A percentile compares a stretch with the other conserved stretches of the same genome.
Conservation (phyloP, 441 rosid genomes). For the Syzygium malaccense region DNA sequence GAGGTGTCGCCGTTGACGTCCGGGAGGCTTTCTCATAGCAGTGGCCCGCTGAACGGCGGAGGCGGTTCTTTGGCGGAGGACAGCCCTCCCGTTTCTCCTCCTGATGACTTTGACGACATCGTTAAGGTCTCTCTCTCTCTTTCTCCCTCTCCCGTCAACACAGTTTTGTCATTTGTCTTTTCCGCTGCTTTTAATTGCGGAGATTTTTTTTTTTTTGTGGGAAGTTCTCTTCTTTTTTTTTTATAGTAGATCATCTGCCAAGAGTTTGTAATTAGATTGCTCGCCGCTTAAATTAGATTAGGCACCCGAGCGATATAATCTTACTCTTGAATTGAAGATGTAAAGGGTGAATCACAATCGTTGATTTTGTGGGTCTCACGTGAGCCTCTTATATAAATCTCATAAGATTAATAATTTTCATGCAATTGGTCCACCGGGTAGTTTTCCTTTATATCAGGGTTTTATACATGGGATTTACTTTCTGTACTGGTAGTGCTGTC, state of each 20-base stretch:
- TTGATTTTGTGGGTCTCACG: not conserved
- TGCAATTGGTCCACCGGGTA: not conserved
- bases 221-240: not conserved
- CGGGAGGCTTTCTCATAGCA: constrained; percentile 91
- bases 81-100: constrained; percentile 76
- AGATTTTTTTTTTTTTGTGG: not conserved
- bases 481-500: not conserved
- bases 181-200: constrained; percentile 6
- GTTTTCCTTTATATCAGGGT: not conserved
- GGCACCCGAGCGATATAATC: not conserved
- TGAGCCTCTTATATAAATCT: not conserved
- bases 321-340: not conserved
- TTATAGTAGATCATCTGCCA: not conserved
- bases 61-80: constrained; percentile 45
- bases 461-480: not conserved
- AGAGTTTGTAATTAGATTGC: not conserved
- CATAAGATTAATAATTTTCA: not conserved
- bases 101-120: constrained; percentile 82
- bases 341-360: not conserved
- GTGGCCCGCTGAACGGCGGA: constrained; percentile 59
- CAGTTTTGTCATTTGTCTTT: not conserved
- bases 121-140: constrained; percentile 48
- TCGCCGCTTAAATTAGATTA: not conserved
- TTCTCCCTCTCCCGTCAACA: not conserved
- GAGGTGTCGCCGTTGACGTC: constrained; percentile 89